Base-by-base conservation (phyloP, 1,139 yeast species). In the Pichia sp. region DNA sequence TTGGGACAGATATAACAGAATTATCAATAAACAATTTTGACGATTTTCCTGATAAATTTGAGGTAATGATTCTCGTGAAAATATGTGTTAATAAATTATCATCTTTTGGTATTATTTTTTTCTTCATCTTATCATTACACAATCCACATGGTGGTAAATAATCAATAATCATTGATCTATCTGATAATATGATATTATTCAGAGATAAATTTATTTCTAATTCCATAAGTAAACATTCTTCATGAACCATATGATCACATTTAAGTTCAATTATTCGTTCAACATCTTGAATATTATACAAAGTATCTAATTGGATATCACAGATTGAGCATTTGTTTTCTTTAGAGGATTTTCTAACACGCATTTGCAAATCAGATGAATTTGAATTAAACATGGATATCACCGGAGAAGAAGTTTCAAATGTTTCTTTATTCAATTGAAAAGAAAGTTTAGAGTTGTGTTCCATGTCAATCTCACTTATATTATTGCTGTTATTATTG, bases 201-300 rank as follows among this genome's bases (percentile, higher is more conserved):
- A 45, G 2, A 1, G 52, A 32, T 0, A 50, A 30, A 27, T 53
- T 57, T n/a, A 55, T 47, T 35, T 60, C 61, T 39, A 66, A 50
- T 26, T 62, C 55, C 22, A 64, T 42, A 38, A 56, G 46, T 9
- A 66, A 51, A 51, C 71, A 67, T 44, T 66, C 65, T 42, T 65
- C 71, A 53, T 67, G 71, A 35, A 60, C 58, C 23, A 50, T 45
- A 47, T 66, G 66, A 3, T 53, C 60, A 51, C 71, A 67, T 7
- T 47, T 46, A n/a, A 67, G 41, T 32, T 60, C 64, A 12, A 66
- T 49, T 9, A 65, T 52, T 33, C 56, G 60, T 49, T 67, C 71
- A 11, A 49, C 42, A 5, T 43, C 52, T 9, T 50, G 42, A 22
- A 47, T 40, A 41, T 55, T 35, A 32, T 55, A 41, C 43, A 51